Base-by-base conservation (phyloP, 2,329 filamentous ascomycete genomes). In the Ceratocystiopsis sp. region DNA sequence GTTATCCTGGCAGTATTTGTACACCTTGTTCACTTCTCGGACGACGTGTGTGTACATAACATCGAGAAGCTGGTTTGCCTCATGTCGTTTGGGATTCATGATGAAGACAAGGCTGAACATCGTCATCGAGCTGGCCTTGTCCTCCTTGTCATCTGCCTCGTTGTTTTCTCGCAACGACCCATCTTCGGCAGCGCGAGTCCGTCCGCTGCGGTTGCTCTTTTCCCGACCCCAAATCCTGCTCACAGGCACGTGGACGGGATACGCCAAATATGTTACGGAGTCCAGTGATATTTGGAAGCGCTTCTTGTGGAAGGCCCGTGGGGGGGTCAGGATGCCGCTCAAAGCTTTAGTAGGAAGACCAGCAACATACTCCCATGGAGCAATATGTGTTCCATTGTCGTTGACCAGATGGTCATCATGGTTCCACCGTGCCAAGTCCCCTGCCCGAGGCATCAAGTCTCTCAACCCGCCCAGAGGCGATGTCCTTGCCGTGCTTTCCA, bases 101-200 rank as follows among this genome's bases (percentile, higher is more conserved):
- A 94, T 83, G 58, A 96, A 96, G 19, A 96, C 86, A 12, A 95
- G 73, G 58, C 95, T 93, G 62, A 98, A 98, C 89, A 96, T 96
- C 49, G 80, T 86, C 83, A 96, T 87, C 39, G 75, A 74, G 50
- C 71, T 75, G 51, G 67, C 67, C 56, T 83, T 78, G 54, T 75
- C 68, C 48, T 80, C 68, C 36, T 67, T 59, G 46, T 73, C 60
- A 44, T 67, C 64, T 39, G 48, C 50, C 21, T 52, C 51, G 40
- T 50, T 55, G 4, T 51, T 53, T 2, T 44, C 37, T n/a, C 21
- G 25, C 3, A 10, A 18, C 48, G 55, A 4, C 54, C 51, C 40
- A 49, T 51, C 34, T 51, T 56, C 47, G 35, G 18, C 18, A n/a
- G 41, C 54, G 56, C 11, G 48, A 57, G 16, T 34, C 38, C 29